Conservation (phyloP, 2,329 filamentous ascomycete species). For the Zymoseptoria pseudotritici region DNA sequence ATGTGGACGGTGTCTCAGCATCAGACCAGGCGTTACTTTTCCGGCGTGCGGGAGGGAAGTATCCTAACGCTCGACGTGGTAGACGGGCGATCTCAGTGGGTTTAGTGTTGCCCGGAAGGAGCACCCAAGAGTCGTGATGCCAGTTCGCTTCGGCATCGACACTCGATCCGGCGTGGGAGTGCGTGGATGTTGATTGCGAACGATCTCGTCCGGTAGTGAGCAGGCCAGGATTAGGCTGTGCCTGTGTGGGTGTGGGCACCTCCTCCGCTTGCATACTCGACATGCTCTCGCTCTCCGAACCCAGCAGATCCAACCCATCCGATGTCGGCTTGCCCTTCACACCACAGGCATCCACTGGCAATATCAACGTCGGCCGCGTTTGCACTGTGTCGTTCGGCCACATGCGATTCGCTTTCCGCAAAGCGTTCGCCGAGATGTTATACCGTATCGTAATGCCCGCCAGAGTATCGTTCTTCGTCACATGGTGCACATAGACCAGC, state of each 20-base stretch:
- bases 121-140: conserved; percentile 85
- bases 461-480: conserved; percentile 75
- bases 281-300: conserved; percentile 25
- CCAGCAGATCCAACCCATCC: conserved; percentile 26
- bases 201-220: conserved; percentile 26
- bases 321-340: conserved; percentile 61
- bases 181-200: conserved; percentile 30
- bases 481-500: conserved; percentile 83
- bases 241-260: conserved; percentile 28
- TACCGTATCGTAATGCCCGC: conserved; percentile 87
- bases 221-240: conserved; percentile 10
- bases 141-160: conserved; percentile 59
- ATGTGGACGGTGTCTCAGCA: conserved; percentile 59
- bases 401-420: conserved; percentile 82
- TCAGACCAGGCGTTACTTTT: conserved; percentile 64
- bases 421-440: conserved; percentile 72
- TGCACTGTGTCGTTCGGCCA: conserved; percentile 94
- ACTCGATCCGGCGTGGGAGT: conserved; percentile 31
- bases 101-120: conserved; percentile 61
- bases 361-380: conserved; percentile 66
- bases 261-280: conserved; percentile 29
- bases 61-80: conserved; percentile 71
- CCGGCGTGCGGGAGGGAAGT: conserved; percentile 84
- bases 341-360: conserved; percentile 85
- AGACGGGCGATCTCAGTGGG: conserved; percentile 83